Evolutionary conservation across 257 asterid genomes (phyloP).

Genomic region (Asclepias syriaca): DNA sequence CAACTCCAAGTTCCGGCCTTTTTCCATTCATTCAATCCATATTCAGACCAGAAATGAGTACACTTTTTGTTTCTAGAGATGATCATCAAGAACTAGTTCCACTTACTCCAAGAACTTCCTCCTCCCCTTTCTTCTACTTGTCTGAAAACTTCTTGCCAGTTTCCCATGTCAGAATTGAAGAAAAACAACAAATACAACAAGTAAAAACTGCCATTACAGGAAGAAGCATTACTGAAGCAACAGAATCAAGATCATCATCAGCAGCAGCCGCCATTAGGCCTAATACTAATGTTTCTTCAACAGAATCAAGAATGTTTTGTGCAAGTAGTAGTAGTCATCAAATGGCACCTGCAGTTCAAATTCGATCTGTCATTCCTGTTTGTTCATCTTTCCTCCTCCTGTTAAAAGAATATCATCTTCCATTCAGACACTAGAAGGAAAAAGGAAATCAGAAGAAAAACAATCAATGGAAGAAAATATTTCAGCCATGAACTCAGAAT

Average conservation of each 20-base stretch:
- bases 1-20: constrained; percentile 8
- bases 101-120: constrained; percentile 1
- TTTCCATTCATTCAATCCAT: constrained; percentile 23
- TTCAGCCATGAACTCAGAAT: constrained; percentile 13
- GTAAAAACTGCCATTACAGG: neutral
- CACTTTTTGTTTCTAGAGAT: constrained; percentile 10
- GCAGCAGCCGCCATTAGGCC: constrained; percentile 3
- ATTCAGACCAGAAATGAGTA: constrained; percentile 15
- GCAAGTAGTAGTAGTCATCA: neutral
- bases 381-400: constrained; percentile 14
- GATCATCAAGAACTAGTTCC: constrained; percentile 7
- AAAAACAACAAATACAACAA: neutral
- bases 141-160: constrained; percentile 16
- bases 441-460: neutral
- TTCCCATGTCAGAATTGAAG: constrained; percentile 25
- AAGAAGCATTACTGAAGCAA: neutral
- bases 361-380: constrained; percentile 22
- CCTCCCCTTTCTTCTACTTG: constrained; percentile 18
- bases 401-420: constrained; percentile 6
- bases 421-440: neutral
- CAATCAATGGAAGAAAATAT: neutral
- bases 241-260: neutral
- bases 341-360: constrained; percentile 24
- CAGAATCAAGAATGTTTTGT: neutral
- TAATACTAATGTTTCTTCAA: neutral